phyloP scores from a whole-genome alignment of 805 yeast genomes.

The Myxozyma vanderwaltii region DNA sequence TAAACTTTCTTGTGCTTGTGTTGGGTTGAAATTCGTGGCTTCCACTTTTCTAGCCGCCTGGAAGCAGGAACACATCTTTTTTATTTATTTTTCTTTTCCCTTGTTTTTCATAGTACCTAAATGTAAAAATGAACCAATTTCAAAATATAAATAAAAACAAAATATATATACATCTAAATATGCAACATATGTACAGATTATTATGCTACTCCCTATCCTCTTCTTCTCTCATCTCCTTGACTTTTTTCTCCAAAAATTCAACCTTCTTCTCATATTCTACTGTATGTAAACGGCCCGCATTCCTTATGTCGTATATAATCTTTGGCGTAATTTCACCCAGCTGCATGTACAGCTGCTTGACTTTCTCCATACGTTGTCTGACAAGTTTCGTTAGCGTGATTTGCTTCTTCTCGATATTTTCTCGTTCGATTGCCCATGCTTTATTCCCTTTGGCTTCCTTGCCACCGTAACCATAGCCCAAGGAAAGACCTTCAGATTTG shows the following conservation, averaged over 20 bases:
- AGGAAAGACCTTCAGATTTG: background rate
- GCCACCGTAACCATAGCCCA: background rate
- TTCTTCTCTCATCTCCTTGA: background rate
- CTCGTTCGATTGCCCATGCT: background rate
- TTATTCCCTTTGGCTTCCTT: background rate
- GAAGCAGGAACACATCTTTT: conserved; percentile 29
- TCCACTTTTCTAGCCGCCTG: conserved; percentile 21
- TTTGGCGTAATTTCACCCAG: background rate
- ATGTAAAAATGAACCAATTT: background rate
- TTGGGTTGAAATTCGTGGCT: conserved; percentile 22
- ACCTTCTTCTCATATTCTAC: background rate
- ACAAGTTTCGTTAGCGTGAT: background rate
- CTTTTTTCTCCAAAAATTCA: background rate
- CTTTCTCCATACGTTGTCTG: background rate
- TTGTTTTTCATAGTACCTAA: background rate
- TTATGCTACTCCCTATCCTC: background rate
- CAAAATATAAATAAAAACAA: background rate
- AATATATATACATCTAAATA: background rate
- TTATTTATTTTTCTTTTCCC: background rate
- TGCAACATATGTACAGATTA: background rate
- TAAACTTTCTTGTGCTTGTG: conserved; percentile 30
- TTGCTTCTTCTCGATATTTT: background rate
- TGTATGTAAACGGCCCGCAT: background rate
- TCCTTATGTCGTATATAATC: background rate
- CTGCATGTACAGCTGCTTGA: background rate